phyloP scores from a whole-genome alignment of 2,329 filamentous ascomycete species.

The Botryotinia narcissicola region DNA sequence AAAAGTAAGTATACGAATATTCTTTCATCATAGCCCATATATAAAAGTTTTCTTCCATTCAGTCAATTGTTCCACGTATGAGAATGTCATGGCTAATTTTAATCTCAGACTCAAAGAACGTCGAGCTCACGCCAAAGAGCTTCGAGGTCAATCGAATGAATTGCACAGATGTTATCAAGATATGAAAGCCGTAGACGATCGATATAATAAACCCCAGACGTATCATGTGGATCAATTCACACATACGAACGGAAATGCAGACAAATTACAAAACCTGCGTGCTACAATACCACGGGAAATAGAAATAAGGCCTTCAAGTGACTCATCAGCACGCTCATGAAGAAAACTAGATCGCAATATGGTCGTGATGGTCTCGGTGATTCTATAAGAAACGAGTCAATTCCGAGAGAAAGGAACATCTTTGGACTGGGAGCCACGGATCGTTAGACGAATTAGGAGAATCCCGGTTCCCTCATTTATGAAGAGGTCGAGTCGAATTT shows the following conservation, averaged over 20 bases:
- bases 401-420: background rate
- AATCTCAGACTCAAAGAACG: background rate
- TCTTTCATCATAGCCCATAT: background rate
- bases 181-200: constrained; percentile 7
- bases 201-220: background rate
- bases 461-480: background rate
- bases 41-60: no score
- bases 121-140: constrained; percentile 4
- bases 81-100: background rate
- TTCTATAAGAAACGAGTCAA: background rate
- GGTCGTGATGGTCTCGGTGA: background rate
- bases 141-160: background rate
- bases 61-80: background rate
- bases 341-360: background rate
- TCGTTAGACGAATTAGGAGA: background rate
- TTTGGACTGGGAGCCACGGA: background rate
- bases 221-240: background rate
- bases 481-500: background rate
- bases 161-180: background rate
- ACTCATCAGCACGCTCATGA: background rate
- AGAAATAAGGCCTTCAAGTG: background rate
- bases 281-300: background rate
- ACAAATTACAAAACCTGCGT: background rate
- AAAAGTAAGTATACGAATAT: background rate
- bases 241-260: background rate